Conservation (phyloP, 1,139 yeast genomes). For the Geotrichum phurueaensis region DNA sequence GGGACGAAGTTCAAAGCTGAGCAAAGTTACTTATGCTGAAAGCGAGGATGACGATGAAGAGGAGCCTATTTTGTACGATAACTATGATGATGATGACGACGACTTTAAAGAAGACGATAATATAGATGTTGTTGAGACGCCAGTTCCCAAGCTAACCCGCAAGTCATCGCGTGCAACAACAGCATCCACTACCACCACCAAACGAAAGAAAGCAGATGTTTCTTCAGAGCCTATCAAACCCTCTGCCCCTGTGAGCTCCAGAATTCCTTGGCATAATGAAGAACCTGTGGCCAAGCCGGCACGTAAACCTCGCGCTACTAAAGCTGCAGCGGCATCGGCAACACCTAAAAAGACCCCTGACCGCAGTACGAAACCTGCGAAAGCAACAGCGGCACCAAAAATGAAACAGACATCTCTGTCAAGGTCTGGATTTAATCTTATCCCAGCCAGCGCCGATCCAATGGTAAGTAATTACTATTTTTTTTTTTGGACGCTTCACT, state of each 20-base stretch:
- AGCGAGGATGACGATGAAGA: background rate
- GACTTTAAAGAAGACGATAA: conserved; percentile 6
- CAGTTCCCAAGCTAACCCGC: conserved; percentile 4
- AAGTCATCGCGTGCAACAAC: conserved; percentile 1
- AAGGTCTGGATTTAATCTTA: background rate
- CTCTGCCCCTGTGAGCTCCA: background rate
- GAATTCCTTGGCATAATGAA: conserved; percentile 5
- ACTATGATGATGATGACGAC: background rate
- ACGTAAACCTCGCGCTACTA: conserved; percentile 1
- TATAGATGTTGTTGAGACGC: background rate
- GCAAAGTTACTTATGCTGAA: background rate
- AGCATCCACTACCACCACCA: background rate
- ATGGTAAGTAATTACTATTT: background rate
- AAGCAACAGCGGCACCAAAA: background rate
- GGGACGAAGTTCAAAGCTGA: background rate
- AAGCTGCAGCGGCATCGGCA: background rate
- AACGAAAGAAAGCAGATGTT: background rate
- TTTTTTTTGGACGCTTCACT: background rate
- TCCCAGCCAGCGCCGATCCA: background rate
- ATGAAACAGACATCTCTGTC: background rate
- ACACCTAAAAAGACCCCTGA: background rate
- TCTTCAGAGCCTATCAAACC: background rate
- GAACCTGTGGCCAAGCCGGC: background rate
- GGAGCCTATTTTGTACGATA: background rate
- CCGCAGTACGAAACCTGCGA: background rate